A percentile compares a stretch with the other conserved stretches of the same genome.
Conservation (phyloP, 352 stramenopile genomes). For the Pythium brassicae region DNA sequence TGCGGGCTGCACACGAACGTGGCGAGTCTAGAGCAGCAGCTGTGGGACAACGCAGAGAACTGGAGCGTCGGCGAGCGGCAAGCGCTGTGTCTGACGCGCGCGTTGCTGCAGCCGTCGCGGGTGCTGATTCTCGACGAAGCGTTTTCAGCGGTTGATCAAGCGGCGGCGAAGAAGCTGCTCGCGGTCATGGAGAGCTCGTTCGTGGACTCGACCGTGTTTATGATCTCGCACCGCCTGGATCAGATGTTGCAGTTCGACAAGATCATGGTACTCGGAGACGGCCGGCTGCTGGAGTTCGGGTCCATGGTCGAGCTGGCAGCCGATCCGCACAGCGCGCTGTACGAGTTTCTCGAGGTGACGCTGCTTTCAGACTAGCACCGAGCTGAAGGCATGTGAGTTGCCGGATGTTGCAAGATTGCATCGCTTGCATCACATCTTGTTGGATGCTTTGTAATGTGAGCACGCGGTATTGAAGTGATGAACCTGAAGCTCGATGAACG, state of each 20-base stretch:
- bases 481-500: too few relatives aligned
- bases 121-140: slow-evolving; percentile 90
- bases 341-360: slow-evolving; percentile 43
- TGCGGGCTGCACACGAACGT: slow-evolving; percentile 28
- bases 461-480: too few relatives aligned
- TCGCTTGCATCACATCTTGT: too few relatives aligned
- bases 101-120: slow-evolving; percentile 78
- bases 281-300: slow-evolving; percentile 21
- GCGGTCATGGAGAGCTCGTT: slow-evolving; percentile 52
- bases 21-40: slow-evolving; percentile 34
- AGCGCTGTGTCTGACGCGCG: slow-evolving; percentile 85
- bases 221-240: slow-evolving; percentile 90
- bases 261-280: slow-evolving; percentile 20
- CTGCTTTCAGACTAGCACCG: slow-evolving; percentile 19
- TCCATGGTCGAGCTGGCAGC: slow-evolving; percentile 23
- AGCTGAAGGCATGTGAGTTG: too few relatives aligned
- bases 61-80: slow-evolving; percentile 89
- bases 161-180: slow-evolving; percentile 83
- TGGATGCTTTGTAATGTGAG: too few relatives aligned
- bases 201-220: slow-evolving; percentile 49
- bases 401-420: too few relatives aligned
- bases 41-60: slow-evolving; percentile 59
- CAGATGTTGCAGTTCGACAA: slow-evolving; percentile 12
- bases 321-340: slow-evolving; percentile 29
- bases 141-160: slow-evolving; percentile 75